phyloP scores from a whole-genome alignment of 2,329 filamentous ascomycete genomes.

The Fusarium musae region DNA sequence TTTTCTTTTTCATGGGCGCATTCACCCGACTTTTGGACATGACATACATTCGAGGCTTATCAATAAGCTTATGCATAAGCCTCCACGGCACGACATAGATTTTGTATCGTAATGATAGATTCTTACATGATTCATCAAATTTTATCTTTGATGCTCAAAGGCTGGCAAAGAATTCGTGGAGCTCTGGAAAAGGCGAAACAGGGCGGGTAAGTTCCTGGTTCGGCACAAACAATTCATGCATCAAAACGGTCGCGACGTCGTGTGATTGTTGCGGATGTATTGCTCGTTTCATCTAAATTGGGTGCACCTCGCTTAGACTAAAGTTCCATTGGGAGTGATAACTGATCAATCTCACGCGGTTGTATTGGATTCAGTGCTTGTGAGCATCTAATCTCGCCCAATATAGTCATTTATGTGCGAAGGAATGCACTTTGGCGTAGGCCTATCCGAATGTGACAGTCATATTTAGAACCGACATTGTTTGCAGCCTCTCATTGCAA shows the following conservation, averaged over 20 bases:
- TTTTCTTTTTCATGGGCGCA: constrained; percentile 8
- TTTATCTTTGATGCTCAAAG: background rate
- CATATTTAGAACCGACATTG: background rate
- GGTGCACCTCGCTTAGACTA: background rate
- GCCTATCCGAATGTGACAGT: background rate
- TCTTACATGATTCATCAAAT: background rate
- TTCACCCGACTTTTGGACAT: constrained; percentile 14
- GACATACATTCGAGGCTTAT: constrained; percentile 19
- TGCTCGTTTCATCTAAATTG: constrained; percentile 1
- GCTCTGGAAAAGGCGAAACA: background rate
- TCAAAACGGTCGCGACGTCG: background rate
- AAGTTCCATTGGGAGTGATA: background rate
- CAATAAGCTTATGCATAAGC: constrained; percentile 7
- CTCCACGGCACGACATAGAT: constrained; percentile 32
- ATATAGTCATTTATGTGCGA: background rate
- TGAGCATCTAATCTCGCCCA: background rate
- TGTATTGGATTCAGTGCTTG: background rate
- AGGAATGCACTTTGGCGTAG: background rate
- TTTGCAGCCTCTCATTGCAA: background rate
- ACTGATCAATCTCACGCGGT: background rate
- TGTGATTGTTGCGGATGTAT: background rate
- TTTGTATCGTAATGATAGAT: constrained; percentile 32
- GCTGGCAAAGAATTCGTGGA: background rate
- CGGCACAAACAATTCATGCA: background rate
- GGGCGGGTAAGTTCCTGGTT: background rate